Percentiles rank a stretch among this genome's conserved stretches.
phyloP scores from a whole-genome alignment of 2,329 filamentous ascomycete species.

The Mycosphaerella sp. region DNA sequence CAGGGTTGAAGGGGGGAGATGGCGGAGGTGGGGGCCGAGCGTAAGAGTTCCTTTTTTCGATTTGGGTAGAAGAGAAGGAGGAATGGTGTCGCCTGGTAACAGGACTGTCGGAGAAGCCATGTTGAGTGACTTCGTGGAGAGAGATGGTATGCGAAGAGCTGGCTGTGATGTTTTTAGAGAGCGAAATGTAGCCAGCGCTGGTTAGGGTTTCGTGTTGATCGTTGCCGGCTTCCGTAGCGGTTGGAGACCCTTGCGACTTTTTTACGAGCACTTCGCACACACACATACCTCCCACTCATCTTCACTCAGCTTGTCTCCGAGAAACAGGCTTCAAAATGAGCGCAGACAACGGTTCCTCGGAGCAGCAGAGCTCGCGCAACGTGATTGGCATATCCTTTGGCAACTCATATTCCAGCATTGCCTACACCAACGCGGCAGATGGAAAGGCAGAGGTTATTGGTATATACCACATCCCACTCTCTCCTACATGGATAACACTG shows the following conservation, averaged over 20 bases:
- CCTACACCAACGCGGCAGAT: slow-evolving; percentile 67
- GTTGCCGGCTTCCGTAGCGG: no score
- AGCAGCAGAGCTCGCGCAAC: slow-evolving; percentile 28
- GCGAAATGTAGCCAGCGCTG: no score
- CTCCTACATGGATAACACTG: neutral
- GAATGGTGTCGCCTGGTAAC: slow-evolving; percentile 73
- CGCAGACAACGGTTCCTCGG: slow-evolving; percentile 45
- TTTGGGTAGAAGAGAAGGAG: slow-evolving; percentile 59
- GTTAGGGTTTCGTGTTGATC: no score
- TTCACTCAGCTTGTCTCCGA: neutral
- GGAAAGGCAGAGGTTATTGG: slow-evolving; percentile 90
- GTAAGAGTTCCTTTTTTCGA: slow-evolving; percentile 61
- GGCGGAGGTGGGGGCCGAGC: slow-evolving; percentile 75
- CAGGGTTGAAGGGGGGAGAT: slow-evolving; percentile 70
- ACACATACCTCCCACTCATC: neutral
- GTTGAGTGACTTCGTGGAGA: neutral
- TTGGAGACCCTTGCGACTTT: no score
- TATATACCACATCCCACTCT: neutral
- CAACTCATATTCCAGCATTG: slow-evolving; percentile 97
- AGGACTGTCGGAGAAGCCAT: slow-evolving; percentile 50
- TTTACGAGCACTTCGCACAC: neutral
- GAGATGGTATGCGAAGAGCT: no score
- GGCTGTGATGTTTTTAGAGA: no score
- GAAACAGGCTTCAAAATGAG: slow-evolving; percentile 38
- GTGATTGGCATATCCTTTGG: slow-evolving; percentile 97